Conservation (phyloP, 78 protist species). For the Anaeramoeba ignava region DNA sequence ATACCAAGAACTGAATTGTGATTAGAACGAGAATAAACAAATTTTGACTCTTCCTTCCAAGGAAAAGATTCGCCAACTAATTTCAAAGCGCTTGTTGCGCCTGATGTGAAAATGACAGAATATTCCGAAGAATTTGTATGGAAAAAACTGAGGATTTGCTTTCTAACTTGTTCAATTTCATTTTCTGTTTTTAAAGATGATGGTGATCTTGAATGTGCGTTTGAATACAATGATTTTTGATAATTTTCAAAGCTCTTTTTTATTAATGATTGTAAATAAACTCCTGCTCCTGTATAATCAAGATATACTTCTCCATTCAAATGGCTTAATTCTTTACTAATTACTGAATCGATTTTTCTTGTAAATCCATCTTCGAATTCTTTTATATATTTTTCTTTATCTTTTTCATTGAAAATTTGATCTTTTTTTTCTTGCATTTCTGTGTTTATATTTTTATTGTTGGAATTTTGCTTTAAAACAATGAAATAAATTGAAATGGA, state of each 20-base stretch:
- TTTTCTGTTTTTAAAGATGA: constrained; percentile 12
- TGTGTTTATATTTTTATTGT: too few species aligned
- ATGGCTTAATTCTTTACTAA: too few species aligned
- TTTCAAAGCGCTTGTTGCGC: constrained; percentile 53
- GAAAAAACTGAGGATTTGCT: constrained; percentile 25
- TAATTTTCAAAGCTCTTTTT: neutral
- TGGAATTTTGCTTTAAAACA: too few species aligned
- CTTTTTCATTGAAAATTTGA: too few species aligned
- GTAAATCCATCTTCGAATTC: too few species aligned
- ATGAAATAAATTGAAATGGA: too few species aligned
- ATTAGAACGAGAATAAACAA: constrained; percentile 20
- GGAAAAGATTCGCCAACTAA: constrained; percentile 57
- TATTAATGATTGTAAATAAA: neutral
- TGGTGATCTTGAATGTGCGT: constrained; percentile 25
- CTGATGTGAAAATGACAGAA: constrained; percentile 64
- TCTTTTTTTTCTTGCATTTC: too few species aligned
- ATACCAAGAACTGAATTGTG: constrained; percentile 56
- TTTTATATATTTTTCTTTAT: too few species aligned
- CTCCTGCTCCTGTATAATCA: constrained; percentile 28
- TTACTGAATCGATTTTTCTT: too few species aligned
- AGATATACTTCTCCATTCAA: constrained; percentile 13
- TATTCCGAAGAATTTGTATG: constrained; percentile 39
- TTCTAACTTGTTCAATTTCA: constrained; percentile 15
- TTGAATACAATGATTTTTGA: constrained; percentile 21
- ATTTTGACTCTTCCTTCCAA: constrained; percentile 26